A percentile compares a stretch with the other conserved stretches of the same genome.
Conservation (phyloP, 768 basidiomycete species). For the Trichaptum fuscoviolaceum region DNA sequence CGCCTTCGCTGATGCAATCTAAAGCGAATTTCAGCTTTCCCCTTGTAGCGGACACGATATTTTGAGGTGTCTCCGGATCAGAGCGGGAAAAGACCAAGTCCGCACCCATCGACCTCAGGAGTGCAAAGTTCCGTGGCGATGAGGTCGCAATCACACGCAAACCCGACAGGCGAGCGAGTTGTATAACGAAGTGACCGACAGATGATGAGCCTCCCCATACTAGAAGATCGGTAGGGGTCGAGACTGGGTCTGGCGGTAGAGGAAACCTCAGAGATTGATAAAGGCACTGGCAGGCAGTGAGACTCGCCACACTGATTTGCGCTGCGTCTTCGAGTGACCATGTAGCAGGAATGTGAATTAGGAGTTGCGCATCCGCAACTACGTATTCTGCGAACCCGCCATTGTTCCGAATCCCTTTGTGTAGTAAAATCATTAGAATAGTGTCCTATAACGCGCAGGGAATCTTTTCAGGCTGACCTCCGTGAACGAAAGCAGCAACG, state of each 20-base stretch:
- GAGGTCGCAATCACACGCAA: slow-evolving; percentile 31
- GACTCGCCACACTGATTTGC: slow-evolving; percentile 11
- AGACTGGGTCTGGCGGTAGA: slow-evolving; percentile 4
- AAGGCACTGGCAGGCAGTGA: slow-evolving; percentile 14
- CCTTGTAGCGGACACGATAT: slow-evolving; percentile 20
- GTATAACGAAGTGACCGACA: slow-evolving; percentile 25
- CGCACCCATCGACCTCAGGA: slow-evolving; percentile 32
- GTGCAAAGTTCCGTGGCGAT: slow-evolving; percentile 28
- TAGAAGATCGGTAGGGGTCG: neutral
- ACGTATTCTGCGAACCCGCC: slow-evolving; percentile 5
- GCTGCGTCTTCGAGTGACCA: slow-evolving; percentile 16
- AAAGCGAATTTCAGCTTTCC: slow-evolving; percentile 15
- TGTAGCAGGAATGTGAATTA: slow-evolving; percentile 10
- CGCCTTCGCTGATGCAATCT: slow-evolving; percentile 9
- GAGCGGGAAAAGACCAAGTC: slow-evolving; percentile 28
- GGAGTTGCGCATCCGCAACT: slow-evolving; percentile 8
- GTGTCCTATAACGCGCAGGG: neutral
- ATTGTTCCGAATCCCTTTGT: neutral
- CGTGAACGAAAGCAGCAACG: slow-evolving; percentile 8
- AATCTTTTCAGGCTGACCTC: neutral
- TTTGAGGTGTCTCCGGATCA: slow-evolving; percentile 16
- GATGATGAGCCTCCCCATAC: slow-evolving; percentile 1
- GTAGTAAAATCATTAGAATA: no score
- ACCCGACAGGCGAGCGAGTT: slow-evolving; percentile 27
- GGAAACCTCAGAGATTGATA: slow-evolving; percentile 13